Evolutionary conservation across 2,329 filamentous ascomycete genomes (phyloP), one percentile per base, ranked within the genome.

Genomic region (Orbilia oligospora): DNA sequence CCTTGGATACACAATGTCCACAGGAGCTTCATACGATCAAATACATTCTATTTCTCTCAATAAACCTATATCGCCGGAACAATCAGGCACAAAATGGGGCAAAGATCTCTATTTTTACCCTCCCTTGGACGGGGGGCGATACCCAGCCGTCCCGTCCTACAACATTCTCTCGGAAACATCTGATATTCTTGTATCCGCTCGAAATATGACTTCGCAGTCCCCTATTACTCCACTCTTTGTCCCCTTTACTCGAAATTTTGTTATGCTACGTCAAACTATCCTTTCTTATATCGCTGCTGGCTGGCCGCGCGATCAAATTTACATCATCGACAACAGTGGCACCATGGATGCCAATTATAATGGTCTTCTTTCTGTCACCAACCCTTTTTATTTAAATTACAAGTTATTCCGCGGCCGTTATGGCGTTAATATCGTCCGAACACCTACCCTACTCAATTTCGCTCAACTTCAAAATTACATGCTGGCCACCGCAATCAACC

Each of bases 251-350:
- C 85, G 88, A 38, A 86, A 87, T 70, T 89, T 87, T 86, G 86
- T 86, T 1, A 83, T 90, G 71, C 84, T 90, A 0, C 85, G 88
- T 12, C 89, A 90, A 83, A 84, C 86, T 2, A 86, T 90, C 0
- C 85, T 89, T 9, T 87, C 85, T 9, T 90, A 90, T 82, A 87
- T 90, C 79, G 87, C 88, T 0, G 87, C 88, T 1, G 89, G 88
- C 65, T 90, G 88, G 88, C 89, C 88, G 0, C 83, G 87, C 0
- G 84, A 84, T 22, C 86, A 89, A 79, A 89, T 90, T 77, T 87
- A 88, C 76, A 86, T 90, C 1, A 83, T 90, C 36, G 89, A 90
- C 81, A 90, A 90, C 83, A 90, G 87, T 5, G 88, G 88, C 5
- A 86, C 87, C 14, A 87, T 89, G 81, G 83, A 87, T 70, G 86